A percentile compares a stretch with the other conserved stretches of the same genome.
Evolutionary conservation across 768 basidiomycete genomes (phyloP).

Genomic region (Naematelia aurantialba): DNA sequence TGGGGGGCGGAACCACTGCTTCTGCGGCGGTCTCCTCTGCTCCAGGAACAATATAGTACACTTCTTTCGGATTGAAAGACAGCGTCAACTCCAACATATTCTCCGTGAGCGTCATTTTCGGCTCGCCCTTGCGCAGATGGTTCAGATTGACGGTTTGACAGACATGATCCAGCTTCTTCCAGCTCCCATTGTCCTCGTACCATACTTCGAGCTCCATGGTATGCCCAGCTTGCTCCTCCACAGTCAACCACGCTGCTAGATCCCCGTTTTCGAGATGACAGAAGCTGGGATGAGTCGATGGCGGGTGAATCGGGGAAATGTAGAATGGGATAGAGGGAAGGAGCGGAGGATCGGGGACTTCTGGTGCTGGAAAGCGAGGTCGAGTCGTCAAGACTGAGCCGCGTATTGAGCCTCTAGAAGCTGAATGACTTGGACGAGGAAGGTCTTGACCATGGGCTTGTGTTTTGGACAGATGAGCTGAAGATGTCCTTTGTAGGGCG

Average conservation of each 20-base stretch:
- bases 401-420: neutral
- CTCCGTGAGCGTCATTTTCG: constrained; percentile 1
- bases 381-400: neutral
- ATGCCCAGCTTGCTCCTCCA: constrained; percentile 55
- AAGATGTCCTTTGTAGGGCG: neutral
- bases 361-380: neutral
- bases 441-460: neutral
- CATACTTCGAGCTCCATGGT: constrained; percentile 56
- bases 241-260: constrained; percentile 59
- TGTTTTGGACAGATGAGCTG: neutral
- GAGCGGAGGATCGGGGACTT: neutral
- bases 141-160: constrained; percentile 23
- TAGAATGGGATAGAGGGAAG: constrained; percentile 57
- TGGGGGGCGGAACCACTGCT: constrained; percentile 36
- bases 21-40: constrained; percentile 50
- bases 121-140: constrained; percentile 18
- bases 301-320: constrained; percentile 71
- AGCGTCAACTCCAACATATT: constrained; percentile 41
- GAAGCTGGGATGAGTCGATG: constrained; percentile 80
- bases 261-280: constrained; percentile 59
- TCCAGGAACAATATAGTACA: constrained; percentile 21
- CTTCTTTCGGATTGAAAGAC: constrained; percentile 13
- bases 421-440: neutral
- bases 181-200: constrained; percentile 29
- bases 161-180: constrained; percentile 23